phyloP scores from a whole-genome alignment of 1,284 basidiomycete species.

The Rhodotorula sp. region DNA sequence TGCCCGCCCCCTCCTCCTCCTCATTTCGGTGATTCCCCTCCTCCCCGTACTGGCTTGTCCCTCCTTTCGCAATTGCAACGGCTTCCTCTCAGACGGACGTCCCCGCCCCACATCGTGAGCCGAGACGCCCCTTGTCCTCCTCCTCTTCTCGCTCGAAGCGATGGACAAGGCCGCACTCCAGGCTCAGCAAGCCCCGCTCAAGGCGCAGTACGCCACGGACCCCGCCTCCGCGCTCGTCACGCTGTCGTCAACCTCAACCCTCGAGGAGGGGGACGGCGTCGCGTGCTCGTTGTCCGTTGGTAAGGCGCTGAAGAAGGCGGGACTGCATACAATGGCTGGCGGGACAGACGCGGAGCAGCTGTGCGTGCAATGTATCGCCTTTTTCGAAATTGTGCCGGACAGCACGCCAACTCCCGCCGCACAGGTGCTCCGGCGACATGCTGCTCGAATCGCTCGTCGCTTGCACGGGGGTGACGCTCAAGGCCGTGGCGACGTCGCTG shows the following conservation, averaged over 20 bases:
- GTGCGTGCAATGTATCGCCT: not conserved
- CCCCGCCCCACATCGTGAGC: not conserved
- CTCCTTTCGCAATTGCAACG: slow-evolving; percentile 1
- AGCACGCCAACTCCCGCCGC: not conserved
- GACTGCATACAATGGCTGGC: slow-evolving; percentile 22
- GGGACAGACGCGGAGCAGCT: slow-evolving; percentile 19
- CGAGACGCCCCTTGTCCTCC: not conserved
- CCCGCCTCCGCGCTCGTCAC: slow-evolving; percentile 13
- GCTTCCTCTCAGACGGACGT: not conserved
- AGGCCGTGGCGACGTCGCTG: slow-evolving; percentile 26
- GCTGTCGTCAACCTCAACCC: slow-evolving; percentile 8
- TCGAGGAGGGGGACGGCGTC: slow-evolving; percentile 12
- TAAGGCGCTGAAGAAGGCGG: slow-evolving; percentile 16
- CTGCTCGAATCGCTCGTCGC: slow-evolving; percentile 28
- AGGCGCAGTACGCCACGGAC: slow-evolving; percentile 11
- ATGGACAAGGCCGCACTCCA: slow-evolving; percentile 23
- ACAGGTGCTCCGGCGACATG: slow-evolving; percentile 30
- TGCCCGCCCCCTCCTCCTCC: not conserved
- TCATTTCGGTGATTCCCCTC: not conserved
- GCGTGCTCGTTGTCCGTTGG: slow-evolving; percentile 8
- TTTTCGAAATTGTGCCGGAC: not conserved
- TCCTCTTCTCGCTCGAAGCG: too few species aligned
- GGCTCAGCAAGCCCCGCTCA: slow-evolving; percentile 27
- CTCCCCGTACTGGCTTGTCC: not conserved
- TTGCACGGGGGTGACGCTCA: slow-evolving; percentile 31